These are phyloP conservation scores for Stygiomarasmius scandens DNA, from an alignment of 1,284 basidiomycete species.

Conservation along the genomic window DNA sequence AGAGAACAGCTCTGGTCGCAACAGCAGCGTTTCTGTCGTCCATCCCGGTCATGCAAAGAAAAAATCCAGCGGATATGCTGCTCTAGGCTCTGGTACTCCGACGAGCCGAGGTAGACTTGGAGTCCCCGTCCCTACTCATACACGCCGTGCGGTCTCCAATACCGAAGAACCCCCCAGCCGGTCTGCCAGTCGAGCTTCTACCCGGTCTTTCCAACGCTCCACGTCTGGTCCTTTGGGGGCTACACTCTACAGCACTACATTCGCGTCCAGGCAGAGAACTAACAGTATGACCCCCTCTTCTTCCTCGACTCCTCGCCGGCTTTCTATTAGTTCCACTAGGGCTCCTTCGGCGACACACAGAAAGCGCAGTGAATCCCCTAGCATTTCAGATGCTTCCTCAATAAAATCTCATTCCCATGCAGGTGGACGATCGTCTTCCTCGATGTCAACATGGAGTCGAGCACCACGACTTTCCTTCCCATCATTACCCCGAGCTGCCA, in stretches of 20 bases:
- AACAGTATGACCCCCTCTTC: conserved; percentile 49
- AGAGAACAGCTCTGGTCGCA: conserved; percentile 54
- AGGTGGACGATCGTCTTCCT: conserved; percentile 42
- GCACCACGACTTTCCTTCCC: conserved; percentile 64
- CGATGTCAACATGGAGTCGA: conserved; percentile 67
- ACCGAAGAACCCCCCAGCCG: conserved; percentile 32
- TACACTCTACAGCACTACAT: conserved; percentile 64
- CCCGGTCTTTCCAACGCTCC: conserved; percentile 50
- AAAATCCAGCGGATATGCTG: conserved; percentile 52
- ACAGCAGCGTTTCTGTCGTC: conserved; percentile 50
- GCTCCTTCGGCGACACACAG: conserved; percentile 39
- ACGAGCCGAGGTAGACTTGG: conserved; percentile 44
- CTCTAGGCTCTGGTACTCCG: conserved; percentile 45
- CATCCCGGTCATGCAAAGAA: conserved; percentile 25
- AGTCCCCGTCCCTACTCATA: conserved; percentile 38
- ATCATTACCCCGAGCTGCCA: conserved; percentile 41
- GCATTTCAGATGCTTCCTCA: conserved; percentile 49
- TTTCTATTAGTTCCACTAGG: conserved; percentile 30
- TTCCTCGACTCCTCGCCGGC: conserved; percentile 34
- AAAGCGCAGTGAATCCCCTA: conserved; percentile 56
- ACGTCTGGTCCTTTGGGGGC: conserved; percentile 52
- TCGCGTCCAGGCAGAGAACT: conserved; percentile 79
- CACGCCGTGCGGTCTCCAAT: conserved; percentile 53
- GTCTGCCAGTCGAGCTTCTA: conserved; percentile 45
- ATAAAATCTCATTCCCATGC: conserved; percentile 43